Evolutionary conservation across 2,329 filamentous ascomycete genomes (phyloP).

Genomic region (Colletotrichum sp.): DNA sequence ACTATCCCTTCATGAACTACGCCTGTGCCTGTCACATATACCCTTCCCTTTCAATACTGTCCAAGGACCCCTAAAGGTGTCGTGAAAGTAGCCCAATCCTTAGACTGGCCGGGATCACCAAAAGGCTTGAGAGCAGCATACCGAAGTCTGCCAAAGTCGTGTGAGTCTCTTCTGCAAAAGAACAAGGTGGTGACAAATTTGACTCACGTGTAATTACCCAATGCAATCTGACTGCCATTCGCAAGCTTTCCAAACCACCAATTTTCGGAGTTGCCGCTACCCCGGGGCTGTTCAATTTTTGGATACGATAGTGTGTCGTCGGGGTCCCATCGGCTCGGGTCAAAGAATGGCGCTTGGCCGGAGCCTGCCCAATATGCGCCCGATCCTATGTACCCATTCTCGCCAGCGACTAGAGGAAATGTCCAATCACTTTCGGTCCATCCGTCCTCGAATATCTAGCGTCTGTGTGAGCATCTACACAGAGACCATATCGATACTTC

Average conservation of each 20-base stretch:
- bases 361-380: slow-evolving; percentile 30
- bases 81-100: slow-evolving; percentile 31
- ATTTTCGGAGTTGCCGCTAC: slow-evolving; percentile 26
- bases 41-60: neutral
- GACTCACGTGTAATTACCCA: slow-evolving; percentile 43
- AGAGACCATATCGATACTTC: neutral
- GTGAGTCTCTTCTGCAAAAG: neutral
- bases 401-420: slow-evolving; percentile 43
- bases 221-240: slow-evolving; percentile 42
- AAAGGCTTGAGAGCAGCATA: slow-evolving; percentile 13
- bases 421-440: slow-evolving; percentile 46
- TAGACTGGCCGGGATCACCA: neutral
- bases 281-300: slow-evolving; percentile 18
- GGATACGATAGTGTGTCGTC: slow-evolving; percentile 29
- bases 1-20: neutral
- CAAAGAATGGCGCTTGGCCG: slow-evolving; percentile 17
- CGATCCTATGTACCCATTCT: slow-evolving; percentile 45
- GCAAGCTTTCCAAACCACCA: slow-evolving; percentile 50
- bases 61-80: slow-evolving; percentile 34
- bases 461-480: neutral
- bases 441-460: slow-evolving; percentile 38
- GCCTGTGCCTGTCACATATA: neutral
- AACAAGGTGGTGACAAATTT: neutral
- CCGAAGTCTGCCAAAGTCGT: neutral
- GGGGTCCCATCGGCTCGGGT: slow-evolving; percentile 24